Percentiles rank a stretch among this genome's conserved stretches.
phyloP scores from a whole-genome alignment of 331 rosid species.

The Rhamnella rubrinervis region DNA sequence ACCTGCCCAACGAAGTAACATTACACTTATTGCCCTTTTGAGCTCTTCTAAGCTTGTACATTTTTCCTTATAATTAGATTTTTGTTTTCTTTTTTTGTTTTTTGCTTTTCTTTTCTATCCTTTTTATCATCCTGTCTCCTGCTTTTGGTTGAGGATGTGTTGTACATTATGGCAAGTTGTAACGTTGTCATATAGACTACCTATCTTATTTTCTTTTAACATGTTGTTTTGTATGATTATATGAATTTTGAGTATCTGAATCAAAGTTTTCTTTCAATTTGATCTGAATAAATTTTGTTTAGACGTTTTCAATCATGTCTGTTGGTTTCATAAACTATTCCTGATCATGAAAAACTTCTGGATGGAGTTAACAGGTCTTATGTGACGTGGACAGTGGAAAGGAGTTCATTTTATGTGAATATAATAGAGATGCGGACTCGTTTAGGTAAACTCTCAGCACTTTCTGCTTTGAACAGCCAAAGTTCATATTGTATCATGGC shows the following conservation, averaged over 20 bases:
- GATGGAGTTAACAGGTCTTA: constrained; percentile 50
- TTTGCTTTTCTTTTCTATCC: not conserved
- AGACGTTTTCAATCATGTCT: not conserved
- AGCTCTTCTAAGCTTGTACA: not conserved
- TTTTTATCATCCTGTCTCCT: not conserved
- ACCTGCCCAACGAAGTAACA: not conserved
- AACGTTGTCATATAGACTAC: too few species aligned
- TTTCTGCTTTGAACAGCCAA: constrained; percentile 5
- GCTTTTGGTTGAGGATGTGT: not conserved
- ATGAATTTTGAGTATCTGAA: not conserved
- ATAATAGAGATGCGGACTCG: constrained; percentile 95
- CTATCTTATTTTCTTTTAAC: too few species aligned
- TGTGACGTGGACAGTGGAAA: constrained; percentile 63
- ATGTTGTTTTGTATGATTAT: too few species aligned
- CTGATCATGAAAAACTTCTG: not conserved
- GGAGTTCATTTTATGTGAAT: constrained; percentile 88
- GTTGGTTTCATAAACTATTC: not conserved
- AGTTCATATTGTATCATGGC: not conserved
- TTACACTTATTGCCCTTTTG: not conserved
- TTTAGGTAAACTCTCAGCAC: constrained; percentile 49
- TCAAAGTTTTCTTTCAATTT: not conserved
- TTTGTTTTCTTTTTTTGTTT: too few species aligned
- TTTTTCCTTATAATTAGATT: not conserved
- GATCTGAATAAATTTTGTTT: not conserved
- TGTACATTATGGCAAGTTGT: too few species aligned